Conservation (phyloP, 2,329 filamentous ascomycete species). For the Dactylellina cionopaga region DNA sequence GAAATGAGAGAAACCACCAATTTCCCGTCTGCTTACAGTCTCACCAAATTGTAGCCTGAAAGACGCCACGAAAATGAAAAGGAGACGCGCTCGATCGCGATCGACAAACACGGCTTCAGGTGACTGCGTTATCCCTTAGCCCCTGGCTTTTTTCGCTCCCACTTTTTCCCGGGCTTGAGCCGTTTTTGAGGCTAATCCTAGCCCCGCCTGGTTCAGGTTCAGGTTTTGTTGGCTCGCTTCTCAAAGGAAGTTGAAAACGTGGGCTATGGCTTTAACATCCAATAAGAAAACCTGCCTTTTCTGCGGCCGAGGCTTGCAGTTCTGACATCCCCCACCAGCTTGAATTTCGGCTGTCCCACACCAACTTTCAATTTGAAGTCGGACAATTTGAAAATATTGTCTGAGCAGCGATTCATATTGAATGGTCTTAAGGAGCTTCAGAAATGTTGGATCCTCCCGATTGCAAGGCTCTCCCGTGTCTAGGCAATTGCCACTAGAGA, state of each 20-base stretch:
- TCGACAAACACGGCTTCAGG: constrained; percentile 49
- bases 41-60: constrained; percentile 40
- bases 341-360: constrained; percentile 11
- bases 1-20: constrained; percentile 28
- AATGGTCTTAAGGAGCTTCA: constrained; percentile 20
- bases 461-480: constrained; percentile 15
- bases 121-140: constrained; percentile 28
- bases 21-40: constrained; percentile 45
- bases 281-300: constrained; percentile 43
- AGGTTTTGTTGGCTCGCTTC: constrained; percentile 15
- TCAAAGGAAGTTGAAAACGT: constrained; percentile 17
- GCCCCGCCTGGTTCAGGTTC: constrained; percentile 25
- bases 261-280: constrained; percentile 10
- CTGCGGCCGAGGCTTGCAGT: constrained; percentile 25
- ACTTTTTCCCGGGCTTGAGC: constrained; percentile 5
- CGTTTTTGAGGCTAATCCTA: constrained; percentile 28
- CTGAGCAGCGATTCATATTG: constrained; percentile 9
- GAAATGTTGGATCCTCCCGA: constrained; percentile 25
- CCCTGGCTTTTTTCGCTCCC: background rate
- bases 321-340: constrained; percentile 9
- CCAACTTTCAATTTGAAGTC: constrained; percentile 25
- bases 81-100: constrained; percentile 40
- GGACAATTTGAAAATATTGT: constrained; percentile 3
- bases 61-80: constrained; percentile 52
- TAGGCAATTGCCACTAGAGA: background rate